These are phyloP conservation scores for Hyaloscypha hepaticicola DNA, from an alignment of 495 filamentous ascomycete species.

Conservation along the genomic window DNA sequence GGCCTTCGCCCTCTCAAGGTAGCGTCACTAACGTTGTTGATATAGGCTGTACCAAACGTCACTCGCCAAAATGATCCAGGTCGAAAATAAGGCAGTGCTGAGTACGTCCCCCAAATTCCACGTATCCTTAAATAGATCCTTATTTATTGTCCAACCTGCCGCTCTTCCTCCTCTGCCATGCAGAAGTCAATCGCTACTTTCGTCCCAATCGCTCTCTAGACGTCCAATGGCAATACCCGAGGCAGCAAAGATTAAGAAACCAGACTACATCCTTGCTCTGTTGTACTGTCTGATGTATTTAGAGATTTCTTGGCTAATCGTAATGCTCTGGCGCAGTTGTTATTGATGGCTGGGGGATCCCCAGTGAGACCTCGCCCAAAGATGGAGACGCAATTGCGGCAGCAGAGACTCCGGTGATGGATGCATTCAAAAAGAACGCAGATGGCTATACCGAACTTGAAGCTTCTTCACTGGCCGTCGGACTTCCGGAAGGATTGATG, in stretches of 20 bases:
- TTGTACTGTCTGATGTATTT: constrained; percentile 50
- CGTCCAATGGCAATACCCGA: constrained; percentile 5
- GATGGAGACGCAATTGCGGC: constrained; percentile 92
- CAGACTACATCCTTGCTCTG: constrained; percentile 45
- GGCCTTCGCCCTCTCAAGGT: neutral
- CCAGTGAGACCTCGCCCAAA: constrained; percentile 70
- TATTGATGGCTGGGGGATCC: constrained; percentile 97
- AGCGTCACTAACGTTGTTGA: constrained; percentile 22
- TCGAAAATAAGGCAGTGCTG: constrained; percentile 90
- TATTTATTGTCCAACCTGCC: neutral
- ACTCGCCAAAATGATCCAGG: constrained; percentile 62
- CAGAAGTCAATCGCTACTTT: neutral
- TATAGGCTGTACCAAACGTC: constrained; percentile 28
- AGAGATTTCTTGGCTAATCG: constrained; percentile 53
- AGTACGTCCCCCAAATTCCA: constrained; percentile 56
- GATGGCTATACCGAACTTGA: constrained; percentile 87
- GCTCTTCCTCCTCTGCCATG: neutral
- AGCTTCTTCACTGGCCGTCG: constrained; percentile 92
- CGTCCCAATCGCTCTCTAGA: constrained; percentile 21
- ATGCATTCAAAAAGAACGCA: constrained; percentile 70
- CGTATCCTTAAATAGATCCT: constrained; percentile 20
- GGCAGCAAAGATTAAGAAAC: constrained; percentile 19
- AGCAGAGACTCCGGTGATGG: constrained; percentile 90
- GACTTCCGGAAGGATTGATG: constrained; percentile 95
- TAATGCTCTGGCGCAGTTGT: constrained; percentile 67